These are phyloP conservation scores for Datisca glomerata DNA, from an alignment of 306 rosid species.

Conservation along the genomic window DNA sequence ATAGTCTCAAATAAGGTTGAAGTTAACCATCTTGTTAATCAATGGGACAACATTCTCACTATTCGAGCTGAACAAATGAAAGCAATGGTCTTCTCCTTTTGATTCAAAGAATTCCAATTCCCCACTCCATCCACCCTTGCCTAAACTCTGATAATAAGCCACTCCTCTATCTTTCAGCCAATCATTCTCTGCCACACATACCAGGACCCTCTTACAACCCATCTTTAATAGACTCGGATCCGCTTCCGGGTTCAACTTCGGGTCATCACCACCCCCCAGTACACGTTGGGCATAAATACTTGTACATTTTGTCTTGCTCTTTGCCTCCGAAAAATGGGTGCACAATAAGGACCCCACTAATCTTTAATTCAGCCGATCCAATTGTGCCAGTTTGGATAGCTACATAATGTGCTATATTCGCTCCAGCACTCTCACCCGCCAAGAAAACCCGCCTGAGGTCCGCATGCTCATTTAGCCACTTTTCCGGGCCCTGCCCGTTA, in stretches of 20 bases:
- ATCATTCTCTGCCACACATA: slow-evolving; percentile 20
- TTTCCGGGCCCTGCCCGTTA: slow-evolving; percentile 13
- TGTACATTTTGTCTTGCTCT: slow-evolving; percentile 13
- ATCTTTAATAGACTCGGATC: slow-evolving; percentile 8
- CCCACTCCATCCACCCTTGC: slow-evolving; percentile 14
- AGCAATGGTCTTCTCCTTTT: slow-evolving; percentile 16
- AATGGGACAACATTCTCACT: too few relatives aligned
- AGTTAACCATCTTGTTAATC: too few relatives aligned
- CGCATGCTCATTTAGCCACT: slow-evolving; percentile 12
- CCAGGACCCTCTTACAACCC: slow-evolving; percentile 12
- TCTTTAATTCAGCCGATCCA: slow-evolving; percentile 4
- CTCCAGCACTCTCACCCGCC: slow-evolving; percentile 20
- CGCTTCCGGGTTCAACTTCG: slow-evolving; percentile 13
- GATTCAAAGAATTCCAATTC: slow-evolving; percentile 8
- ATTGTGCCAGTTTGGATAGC: slow-evolving; percentile 12
- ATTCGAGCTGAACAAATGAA: slow-evolving; percentile 10
- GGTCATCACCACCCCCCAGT: slow-evolving; percentile 10
- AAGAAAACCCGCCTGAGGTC: slow-evolving; percentile 16
- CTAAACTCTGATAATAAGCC: slow-evolving; percentile 9
- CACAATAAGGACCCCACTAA: slow-evolving; percentile 8
- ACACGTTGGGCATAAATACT: slow-evolving; percentile 9
- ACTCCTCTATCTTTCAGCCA: slow-evolving; percentile 18
- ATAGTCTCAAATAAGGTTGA: too few relatives aligned
- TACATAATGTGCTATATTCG: slow-evolving; percentile 18
- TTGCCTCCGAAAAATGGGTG: slow-evolving; percentile 13